Conservation (phyloP, 75 land plant genomes). For the Ceratopteris richardii region DNA sequence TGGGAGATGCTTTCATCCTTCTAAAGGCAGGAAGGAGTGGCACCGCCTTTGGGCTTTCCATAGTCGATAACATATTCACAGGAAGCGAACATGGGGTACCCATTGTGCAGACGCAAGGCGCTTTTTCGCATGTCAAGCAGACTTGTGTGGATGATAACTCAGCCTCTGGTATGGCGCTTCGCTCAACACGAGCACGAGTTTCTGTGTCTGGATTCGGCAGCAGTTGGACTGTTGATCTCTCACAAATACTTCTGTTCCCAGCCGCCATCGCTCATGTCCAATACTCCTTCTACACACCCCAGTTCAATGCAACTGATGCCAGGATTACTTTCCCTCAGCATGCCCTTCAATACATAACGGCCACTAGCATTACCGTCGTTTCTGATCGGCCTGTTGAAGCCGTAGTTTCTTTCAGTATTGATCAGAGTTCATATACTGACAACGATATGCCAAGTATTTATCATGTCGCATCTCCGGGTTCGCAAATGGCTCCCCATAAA, state of each 20-base stretch:
- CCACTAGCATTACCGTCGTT: slow-evolving; percentile 41
- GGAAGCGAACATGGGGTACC: slow-evolving; percentile 29
- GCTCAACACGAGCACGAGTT: slow-evolving; percentile 48
- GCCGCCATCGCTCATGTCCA: slow-evolving; percentile 52
- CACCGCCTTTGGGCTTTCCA: slow-evolving; percentile 32
- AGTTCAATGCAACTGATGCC: not conserved
- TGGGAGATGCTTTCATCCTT: slow-evolving; percentile 54
- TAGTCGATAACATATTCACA: slow-evolving; percentile 63
- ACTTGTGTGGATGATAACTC: slow-evolving; percentile 60
- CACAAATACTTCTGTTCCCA: slow-evolving; percentile 44
- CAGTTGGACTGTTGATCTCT: slow-evolving; percentile 55
- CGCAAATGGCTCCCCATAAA: too few species aligned
- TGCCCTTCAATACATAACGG: slow-evolving; percentile 31
- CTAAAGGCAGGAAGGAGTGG: slow-evolving; percentile 36
- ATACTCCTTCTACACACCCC: slow-evolving; percentile 36
- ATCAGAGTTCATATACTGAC: slow-evolving; percentile 26
- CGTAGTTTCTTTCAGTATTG: slow-evolving; percentile 42
- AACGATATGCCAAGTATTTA: too few species aligned
- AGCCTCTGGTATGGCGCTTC: slow-evolving; percentile 53
- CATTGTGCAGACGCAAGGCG: slow-evolving; percentile 45
- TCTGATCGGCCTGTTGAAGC: slow-evolving; percentile 26
- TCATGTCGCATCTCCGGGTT: too few species aligned
- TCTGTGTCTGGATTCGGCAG: slow-evolving; percentile 36
- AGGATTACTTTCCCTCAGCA: slow-evolving; percentile 24
- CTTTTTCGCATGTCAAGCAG: slow-evolving; percentile 39